Evolutionary conservation across 140 eudicot species (phyloP).

Genomic region (Oenanthe javanica): DNA sequence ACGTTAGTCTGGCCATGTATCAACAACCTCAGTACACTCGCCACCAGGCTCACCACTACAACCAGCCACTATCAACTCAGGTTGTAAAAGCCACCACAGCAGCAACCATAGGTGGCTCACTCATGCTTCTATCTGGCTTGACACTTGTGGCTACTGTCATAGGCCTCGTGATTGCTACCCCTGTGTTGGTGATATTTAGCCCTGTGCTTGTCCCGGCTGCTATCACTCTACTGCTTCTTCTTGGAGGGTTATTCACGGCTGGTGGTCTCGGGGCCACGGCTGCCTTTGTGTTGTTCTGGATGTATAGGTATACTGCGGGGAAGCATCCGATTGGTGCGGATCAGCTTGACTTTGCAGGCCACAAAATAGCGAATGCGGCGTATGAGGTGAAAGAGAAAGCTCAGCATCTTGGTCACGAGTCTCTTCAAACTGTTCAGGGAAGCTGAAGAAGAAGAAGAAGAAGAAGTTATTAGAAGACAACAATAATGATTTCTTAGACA

Average conservation of each 20-base stretch:
- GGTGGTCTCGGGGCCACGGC: conserved; percentile 35
- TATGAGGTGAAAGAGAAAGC: conserved; percentile 39
- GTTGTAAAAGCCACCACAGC: conserved; percentile 38
- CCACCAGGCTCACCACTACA: conserved; percentile 9
- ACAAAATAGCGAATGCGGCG: conserved; percentile 31
- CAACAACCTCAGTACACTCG: conserved; percentile 11
- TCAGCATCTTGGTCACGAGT: conserved; percentile 26
- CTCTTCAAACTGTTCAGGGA: not conserved
- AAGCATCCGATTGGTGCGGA: conserved; percentile 38
- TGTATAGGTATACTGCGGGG: conserved; percentile 35
- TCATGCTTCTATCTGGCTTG: conserved; percentile 40
- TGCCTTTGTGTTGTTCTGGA: conserved; percentile 35
- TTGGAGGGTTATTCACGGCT: conserved; percentile 29
- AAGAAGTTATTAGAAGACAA: no score
- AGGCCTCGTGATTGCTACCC: conserved; percentile 35
- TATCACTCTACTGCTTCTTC: conserved; percentile 21
- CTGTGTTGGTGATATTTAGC: conserved; percentile 46
- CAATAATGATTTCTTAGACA: not conserved
- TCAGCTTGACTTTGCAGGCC: conserved; percentile 25
- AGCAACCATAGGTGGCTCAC: conserved; percentile 38
- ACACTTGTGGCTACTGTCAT: conserved; percentile 32
- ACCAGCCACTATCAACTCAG: conserved; percentile 23
- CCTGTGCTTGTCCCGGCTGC: conserved; percentile 44
- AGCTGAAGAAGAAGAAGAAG: not conserved
- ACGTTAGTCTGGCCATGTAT: conserved; percentile 12